phyloP scores from a whole-genome alignment of 169 alveolate species.

The Besnoitia besnoiti region DNA sequence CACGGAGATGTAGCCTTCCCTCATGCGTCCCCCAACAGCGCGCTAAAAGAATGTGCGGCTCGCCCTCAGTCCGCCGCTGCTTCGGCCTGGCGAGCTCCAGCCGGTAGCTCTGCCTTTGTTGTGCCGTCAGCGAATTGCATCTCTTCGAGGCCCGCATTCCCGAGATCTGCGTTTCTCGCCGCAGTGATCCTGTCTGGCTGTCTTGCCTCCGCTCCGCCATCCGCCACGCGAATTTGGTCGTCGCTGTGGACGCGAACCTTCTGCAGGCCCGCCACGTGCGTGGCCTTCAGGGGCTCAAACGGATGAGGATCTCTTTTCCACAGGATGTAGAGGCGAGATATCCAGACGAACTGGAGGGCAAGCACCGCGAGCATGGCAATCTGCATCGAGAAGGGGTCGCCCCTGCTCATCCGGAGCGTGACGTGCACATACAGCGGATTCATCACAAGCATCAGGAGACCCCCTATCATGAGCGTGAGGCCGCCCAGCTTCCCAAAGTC shows the following conservation, averaged over 20 bases:
- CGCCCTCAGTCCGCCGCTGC: too few relatives aligned
- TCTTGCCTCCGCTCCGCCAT: too few relatives aligned
- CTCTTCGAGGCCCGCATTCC: too few relatives aligned
- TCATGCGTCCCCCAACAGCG: too few relatives aligned
- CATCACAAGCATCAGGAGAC: slow-evolving; percentile 66
- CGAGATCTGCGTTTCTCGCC: too few relatives aligned
- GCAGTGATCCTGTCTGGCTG: too few relatives aligned
- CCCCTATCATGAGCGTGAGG: slow-evolving; percentile 71
- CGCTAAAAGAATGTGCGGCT: too few relatives aligned
- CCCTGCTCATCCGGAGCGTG: background rate
- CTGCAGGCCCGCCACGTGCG: background rate
- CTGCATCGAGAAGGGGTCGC: background rate
- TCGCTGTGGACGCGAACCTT: background rate
- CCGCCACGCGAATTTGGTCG: too few relatives aligned
- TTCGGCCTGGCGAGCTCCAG: too few relatives aligned
- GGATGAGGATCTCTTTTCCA: background rate
- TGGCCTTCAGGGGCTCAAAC: background rate
- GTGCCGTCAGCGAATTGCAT: too few relatives aligned
- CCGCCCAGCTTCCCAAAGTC: slow-evolving; percentile 77
- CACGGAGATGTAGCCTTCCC: too few relatives aligned
- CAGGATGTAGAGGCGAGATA: background rate
- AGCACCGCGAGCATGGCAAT: background rate
- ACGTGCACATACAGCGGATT: slow-evolving; percentile 64
- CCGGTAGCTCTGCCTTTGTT: too few relatives aligned
- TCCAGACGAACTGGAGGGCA: background rate